phyloP scores from a whole-genome alignment of 1,284 basidiomycete genomes.

The Flammula alnicola region DNA sequence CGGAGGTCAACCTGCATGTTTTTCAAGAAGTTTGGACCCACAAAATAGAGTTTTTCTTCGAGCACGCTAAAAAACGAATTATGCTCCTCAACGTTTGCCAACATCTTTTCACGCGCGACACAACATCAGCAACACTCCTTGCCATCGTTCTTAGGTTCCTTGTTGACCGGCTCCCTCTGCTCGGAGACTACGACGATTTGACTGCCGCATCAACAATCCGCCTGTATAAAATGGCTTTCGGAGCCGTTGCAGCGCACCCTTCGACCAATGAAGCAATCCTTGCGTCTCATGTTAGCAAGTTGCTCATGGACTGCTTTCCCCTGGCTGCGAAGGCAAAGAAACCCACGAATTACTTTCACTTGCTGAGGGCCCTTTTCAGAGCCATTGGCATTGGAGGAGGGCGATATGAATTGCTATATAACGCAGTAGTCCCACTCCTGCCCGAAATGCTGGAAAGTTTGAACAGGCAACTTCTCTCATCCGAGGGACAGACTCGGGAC shows the following conservation, averaged over 20 bases:
- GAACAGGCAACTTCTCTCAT: constrained; percentile 87
- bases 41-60: constrained; percentile 89
- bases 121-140: constrained; percentile 89
- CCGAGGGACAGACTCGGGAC: constrained; percentile 79
- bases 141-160: constrained; percentile 92
- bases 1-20: constrained; percentile 87
- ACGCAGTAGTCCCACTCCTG: constrained; percentile 94
- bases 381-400: constrained; percentile 96
- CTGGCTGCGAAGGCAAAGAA: constrained; percentile 91
- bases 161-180: constrained; percentile 79
- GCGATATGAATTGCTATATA: constrained; percentile 94
- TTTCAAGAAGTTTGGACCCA: constrained; percentile 96
- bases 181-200: constrained; percentile 88
- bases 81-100: constrained; percentile 89
- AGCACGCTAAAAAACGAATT: constrained; percentile 77
- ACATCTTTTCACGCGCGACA: constrained; percentile 83
- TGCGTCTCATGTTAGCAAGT: constrained; percentile 89
- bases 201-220: constrained; percentile 84
- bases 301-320: constrained; percentile 98
- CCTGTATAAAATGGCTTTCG: constrained; percentile 97
- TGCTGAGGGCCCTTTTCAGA: constrained; percentile 94
- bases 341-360: constrained; percentile 92
- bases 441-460: constrained; percentile 98
- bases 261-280: constrained; percentile 88
- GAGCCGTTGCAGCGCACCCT: constrained; percentile 84